phyloP scores from a whole-genome alignment of 2,329 filamentous ascomycete species.

The Penicillium sp. region DNA sequence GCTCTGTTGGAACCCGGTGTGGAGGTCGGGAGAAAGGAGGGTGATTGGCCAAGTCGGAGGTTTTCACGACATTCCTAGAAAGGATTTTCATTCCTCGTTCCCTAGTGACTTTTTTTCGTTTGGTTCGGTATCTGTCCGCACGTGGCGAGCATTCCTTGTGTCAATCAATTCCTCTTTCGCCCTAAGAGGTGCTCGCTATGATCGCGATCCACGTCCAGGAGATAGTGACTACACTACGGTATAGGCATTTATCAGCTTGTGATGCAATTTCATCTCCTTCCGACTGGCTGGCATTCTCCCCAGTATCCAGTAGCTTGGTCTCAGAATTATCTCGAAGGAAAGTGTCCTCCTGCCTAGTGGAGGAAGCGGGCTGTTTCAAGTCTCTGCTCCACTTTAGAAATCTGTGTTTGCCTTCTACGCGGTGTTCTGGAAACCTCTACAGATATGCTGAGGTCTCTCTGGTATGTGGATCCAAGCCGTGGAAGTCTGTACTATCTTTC shows the following conservation, averaged over 20 bases:
- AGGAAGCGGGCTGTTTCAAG: slow-evolving; percentile 14
- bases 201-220: neutral
- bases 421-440: slow-evolving; percentile 14
- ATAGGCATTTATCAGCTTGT: neutral
- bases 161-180: neutral
- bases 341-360: slow-evolving; percentile 2
- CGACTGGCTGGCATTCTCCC: neutral
- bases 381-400: slow-evolving; percentile 9
- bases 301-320: neutral
- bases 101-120: slow-evolving; percentile 6
- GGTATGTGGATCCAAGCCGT: neutral
- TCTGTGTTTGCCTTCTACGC: slow-evolving; percentile 9
- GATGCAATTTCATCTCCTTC: neutral
- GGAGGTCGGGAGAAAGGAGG: slow-evolving; percentile 11
- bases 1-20: slow-evolving; percentile 21
- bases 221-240: neutral
- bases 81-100: neutral
- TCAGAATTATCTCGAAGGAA: neutral
- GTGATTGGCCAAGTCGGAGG: slow-evolving; percentile 6
- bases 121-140: slow-evolving; percentile 7
- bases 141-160: slow-evolving; percentile 8
- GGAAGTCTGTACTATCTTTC: neutral
- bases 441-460: slow-evolving; percentile 11
- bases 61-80: neutral
- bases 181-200: neutral